Conservation (phyloP, 1,139 yeast species). For the Pichia sp. region DNA sequence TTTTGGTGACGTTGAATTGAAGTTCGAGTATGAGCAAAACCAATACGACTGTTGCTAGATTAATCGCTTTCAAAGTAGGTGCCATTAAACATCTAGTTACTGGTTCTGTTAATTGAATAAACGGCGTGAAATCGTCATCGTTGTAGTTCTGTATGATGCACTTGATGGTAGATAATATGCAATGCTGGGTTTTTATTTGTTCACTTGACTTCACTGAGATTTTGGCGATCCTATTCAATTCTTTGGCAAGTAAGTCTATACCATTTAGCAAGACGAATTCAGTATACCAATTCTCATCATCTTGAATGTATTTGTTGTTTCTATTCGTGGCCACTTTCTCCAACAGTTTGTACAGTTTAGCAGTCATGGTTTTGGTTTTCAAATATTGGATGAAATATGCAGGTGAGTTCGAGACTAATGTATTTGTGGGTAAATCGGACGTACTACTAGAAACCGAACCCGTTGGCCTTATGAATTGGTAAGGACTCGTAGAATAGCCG, state of each 20-base stretch:
- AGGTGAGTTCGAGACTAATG: not conserved
- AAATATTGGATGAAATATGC: constrained; percentile 29
- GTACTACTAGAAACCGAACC: not conserved
- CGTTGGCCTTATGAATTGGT: not conserved
- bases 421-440: not conserved
- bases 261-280: constrained; percentile 47
- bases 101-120: constrained; percentile 34
- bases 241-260: constrained; percentile 37
- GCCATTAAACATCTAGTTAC: constrained; percentile 44
- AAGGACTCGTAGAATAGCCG: not conserved
- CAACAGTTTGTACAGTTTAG: constrained; percentile 42
- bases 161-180: constrained; percentile 46
- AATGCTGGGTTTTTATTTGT: constrained; percentile 47
- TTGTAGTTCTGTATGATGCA: constrained; percentile 49
- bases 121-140: constrained; percentile 36
- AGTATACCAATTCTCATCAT: constrained; percentile 49
- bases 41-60: constrained; percentile 75
- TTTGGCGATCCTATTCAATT: constrained; percentile 19
- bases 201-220: constrained; percentile 36
- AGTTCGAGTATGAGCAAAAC: constrained; percentile 32
- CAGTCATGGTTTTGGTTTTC: constrained; percentile 39
- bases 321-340: constrained; percentile 44
- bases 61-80: constrained; percentile 72
- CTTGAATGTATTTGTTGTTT: constrained; percentile 31
- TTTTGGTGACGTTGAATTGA: constrained; percentile 18